A percentile compares a stretch with the other conserved stretches of the same genome.
Conservation (phyloP, 345 rosid species). For the Citropsis articulata region DNA sequence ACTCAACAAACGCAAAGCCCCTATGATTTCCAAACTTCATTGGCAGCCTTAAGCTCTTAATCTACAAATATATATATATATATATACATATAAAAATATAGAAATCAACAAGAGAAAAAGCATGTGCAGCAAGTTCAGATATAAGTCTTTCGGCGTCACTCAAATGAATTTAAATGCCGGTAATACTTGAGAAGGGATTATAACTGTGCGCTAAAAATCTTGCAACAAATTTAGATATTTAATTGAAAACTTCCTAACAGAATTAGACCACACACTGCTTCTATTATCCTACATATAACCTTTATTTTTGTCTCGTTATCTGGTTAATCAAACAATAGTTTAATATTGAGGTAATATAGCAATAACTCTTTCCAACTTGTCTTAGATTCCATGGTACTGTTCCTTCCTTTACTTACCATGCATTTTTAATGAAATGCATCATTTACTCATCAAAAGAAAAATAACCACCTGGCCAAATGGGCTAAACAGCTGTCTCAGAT, state of each 20-base stretch:
- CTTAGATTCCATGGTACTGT: no score
- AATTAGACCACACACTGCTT: not conserved
- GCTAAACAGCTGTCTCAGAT: conserved; percentile 81
- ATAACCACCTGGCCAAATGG: conserved; percentile 86
- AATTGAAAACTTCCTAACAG: not conserved
- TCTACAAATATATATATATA: conserved; percentile 34
- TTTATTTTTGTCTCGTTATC: no score
- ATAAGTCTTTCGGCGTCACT: not conserved
- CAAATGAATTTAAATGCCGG: not conserved
- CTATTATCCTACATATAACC: not conserved
- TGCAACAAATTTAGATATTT: not conserved
- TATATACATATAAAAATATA: not conserved
- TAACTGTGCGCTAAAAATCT: not conserved
- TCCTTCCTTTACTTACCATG: no score
- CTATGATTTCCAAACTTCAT: conserved; percentile 72
- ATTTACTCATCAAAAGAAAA: not conserved
- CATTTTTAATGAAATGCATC: not conserved
- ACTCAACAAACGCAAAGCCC: conserved; percentile 90
- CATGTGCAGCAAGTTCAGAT: not conserved
- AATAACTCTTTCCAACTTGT: no score
- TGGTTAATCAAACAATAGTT: no score
- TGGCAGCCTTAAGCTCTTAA: conserved; percentile 87
- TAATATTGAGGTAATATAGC: no score
- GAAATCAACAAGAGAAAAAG: not conserved
- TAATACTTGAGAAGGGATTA: not conserved